These are phyloP conservation scores for Monilinia fructicola DNA, from an alignment of 2,329 filamentous ascomycete species.

Conservation along the genomic window DNA sequence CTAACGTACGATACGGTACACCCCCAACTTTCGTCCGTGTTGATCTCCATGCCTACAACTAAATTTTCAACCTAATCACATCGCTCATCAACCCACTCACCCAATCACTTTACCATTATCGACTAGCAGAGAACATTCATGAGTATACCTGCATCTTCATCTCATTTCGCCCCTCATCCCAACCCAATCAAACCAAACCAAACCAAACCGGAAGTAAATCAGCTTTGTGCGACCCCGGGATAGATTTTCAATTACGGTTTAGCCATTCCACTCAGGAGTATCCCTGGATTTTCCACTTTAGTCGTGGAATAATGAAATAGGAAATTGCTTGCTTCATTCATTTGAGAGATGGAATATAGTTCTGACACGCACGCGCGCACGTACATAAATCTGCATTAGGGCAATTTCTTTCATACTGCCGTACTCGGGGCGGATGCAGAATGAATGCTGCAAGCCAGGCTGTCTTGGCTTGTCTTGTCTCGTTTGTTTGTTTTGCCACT, in stretches of 20 bases:
- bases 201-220: constrained; percentile 1
- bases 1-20: not conserved
- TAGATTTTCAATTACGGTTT: not conserved
- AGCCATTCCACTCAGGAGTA: not conserved
- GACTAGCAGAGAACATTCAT: not conserved
- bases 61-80: not conserved
- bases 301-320: not conserved
- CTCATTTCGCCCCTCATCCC: not conserved
- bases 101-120: not conserved
- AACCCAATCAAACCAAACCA: not conserved
- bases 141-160: constrained; percentile 8
- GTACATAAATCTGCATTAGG: constrained; percentile 19
- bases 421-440: constrained; percentile 7
- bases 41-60: not conserved
- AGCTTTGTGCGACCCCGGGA: constrained; percentile 10
- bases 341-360: constrained; percentile 15
- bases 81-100: not conserved
- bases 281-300: constrained; percentile 1
- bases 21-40: constrained; percentile 5
- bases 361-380: constrained; percentile 17
- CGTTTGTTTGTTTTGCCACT: not conserved
- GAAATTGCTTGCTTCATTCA: constrained; percentile 9
- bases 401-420: not conserved
- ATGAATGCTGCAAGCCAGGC: constrained; percentile 12
- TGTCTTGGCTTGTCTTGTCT: constrained; percentile 2